Evolutionary conservation across 768 basidiomycete species (phyloP).

Genomic region (Rossbeevera mucosa): DNA sequence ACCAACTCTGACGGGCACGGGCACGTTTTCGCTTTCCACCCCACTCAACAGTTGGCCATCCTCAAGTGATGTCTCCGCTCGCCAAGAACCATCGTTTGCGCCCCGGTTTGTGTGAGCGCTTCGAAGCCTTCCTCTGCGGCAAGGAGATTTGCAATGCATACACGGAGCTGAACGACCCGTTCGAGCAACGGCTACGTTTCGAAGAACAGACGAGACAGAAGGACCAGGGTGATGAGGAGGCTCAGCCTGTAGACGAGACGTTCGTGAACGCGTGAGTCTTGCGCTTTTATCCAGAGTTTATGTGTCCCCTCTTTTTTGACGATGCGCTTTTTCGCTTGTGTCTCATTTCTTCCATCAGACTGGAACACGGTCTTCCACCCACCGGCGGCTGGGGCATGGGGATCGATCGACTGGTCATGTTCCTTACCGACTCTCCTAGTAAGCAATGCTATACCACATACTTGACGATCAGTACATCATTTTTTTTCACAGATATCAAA

Average conservation of each 20-base stretch:
- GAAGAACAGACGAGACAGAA: conserved; percentile 94
- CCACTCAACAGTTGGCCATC: conserved; percentile 81
- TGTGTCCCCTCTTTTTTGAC: not conserved
- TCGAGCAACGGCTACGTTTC: conserved; percentile 92
- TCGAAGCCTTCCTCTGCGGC: conserved; percentile 97
- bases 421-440: conserved; percentile 96
- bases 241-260: conserved; percentile 94
- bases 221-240: conserved; percentile 96
- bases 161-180: conserved; percentile 99
- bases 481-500: conserved; percentile 72
- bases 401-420: conserved; percentile 96
- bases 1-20: not conserved
- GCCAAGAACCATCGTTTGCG: conserved; percentile 99
- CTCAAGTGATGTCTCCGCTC: conserved; percentile 98
- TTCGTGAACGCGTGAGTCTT: conserved; percentile 81
- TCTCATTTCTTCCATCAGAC: conserved; percentile 39
- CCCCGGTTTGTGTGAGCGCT: conserved; percentile 95
- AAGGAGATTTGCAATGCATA: conserved; percentile 99
- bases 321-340: not conserved
- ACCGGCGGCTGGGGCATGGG: conserved; percentile 98
- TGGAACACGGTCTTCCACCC: conserved; percentile 96
- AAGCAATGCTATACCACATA: conserved; percentile 21
- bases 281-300: not conserved
- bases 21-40: not conserved
- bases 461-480: not conserved